These are phyloP conservation scores for Nigrograna mackinnonii DNA, from an alignment of 2,329 filamentous ascomycete genomes.

Conservation along the genomic window DNA sequence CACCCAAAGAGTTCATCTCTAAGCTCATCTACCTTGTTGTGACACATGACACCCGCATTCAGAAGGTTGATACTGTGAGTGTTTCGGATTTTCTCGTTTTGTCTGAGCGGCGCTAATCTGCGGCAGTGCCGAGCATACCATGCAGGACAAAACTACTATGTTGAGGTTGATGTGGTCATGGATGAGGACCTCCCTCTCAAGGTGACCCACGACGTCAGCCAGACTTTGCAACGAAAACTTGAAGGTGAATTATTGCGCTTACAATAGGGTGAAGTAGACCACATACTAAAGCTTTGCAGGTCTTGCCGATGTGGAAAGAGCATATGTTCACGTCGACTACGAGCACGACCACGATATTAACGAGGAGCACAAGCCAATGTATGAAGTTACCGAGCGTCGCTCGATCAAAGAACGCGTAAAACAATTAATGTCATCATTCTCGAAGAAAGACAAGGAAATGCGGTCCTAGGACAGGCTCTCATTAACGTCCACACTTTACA, in stretches of 20 bases:
- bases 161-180: slow-evolving; percentile 66
- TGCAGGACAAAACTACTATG: slow-evolving; percentile 64
- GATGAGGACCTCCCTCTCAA: slow-evolving; percentile 58
- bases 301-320: slow-evolving; percentile 45
- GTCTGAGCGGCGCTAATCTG: slow-evolving; percentile 14
- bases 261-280: too few species aligned
- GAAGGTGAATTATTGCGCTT: slow-evolving; percentile 52
- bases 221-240: slow-evolving; percentile 63
- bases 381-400: slow-evolving; percentile 34
- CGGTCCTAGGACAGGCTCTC: background rate
- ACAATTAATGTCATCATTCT: slow-evolving; percentile 23
- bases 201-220: slow-evolving; percentile 63
- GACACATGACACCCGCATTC: slow-evolving; percentile 58
- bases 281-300: slow-evolving; percentile 20
- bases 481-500: too few species aligned
- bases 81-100: slow-evolving; percentile 10
- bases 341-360: slow-evolving; percentile 42
- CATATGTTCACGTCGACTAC: slow-evolving; percentile 57
- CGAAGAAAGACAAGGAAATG: slow-evolving; percentile 16
- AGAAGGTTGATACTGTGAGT: slow-evolving; percentile 59
- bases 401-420: slow-evolving; percentile 38
- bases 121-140: slow-evolving; percentile 60
- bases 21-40: slow-evolving; percentile 61
- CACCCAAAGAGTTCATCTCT: slow-evolving; percentile 60
- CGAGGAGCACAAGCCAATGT: slow-evolving; percentile 44